Percentiles rank a stretch among this genome's conserved stretches.
phyloP scores from a whole-genome alignment of 2,329 filamentous ascomycete species.

The Zymoseptoria pseudotritici region DNA sequence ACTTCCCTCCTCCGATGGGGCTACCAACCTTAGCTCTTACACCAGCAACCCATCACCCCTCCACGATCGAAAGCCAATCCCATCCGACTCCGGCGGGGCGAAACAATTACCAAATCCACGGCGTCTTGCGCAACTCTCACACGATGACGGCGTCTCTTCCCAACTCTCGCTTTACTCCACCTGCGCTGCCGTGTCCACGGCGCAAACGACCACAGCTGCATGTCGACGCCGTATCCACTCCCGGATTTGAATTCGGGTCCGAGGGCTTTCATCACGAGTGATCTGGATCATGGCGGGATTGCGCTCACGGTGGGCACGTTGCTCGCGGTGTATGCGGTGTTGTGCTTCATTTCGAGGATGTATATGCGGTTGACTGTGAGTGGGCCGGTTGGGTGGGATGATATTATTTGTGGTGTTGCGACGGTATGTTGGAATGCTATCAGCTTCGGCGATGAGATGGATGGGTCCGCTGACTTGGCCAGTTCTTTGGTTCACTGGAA shows the following conservation, averaged over 20 bases:
- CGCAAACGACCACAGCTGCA: constrained; percentile 3
- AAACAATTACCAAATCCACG: too few species aligned
- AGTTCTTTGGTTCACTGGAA: constrained; percentile 19
- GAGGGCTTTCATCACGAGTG: constrained; percentile 18
- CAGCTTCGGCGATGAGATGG: neutral
- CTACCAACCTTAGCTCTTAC: neutral
- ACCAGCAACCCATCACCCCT: neutral
- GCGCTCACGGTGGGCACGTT: constrained; percentile 19
- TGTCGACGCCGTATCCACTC: constrained; percentile 11
- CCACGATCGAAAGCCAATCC: neutral
- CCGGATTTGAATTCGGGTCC: constrained; percentile 18
- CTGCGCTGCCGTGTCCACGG: neutral
- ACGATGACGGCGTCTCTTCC: too few species aligned
- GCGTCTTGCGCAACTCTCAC: too few species aligned
- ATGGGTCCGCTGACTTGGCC: neutral
- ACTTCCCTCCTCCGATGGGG: neutral
- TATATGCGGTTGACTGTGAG: constrained; percentile 20
- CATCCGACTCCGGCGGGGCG: neutral
- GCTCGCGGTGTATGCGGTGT: constrained; percentile 19
- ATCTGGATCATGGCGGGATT: constrained; percentile 20
- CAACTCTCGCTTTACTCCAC: neutral
- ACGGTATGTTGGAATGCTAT: constrained; percentile 8
- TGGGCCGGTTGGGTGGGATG: constrained; percentile 19
- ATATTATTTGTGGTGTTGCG: constrained; percentile 16
- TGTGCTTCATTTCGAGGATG: constrained; percentile 18